Percentiles rank a stretch among this genome's conserved stretches.
Conservation (phyloP, 805 yeast genomes). For the Yarrowia sp. region DNA sequence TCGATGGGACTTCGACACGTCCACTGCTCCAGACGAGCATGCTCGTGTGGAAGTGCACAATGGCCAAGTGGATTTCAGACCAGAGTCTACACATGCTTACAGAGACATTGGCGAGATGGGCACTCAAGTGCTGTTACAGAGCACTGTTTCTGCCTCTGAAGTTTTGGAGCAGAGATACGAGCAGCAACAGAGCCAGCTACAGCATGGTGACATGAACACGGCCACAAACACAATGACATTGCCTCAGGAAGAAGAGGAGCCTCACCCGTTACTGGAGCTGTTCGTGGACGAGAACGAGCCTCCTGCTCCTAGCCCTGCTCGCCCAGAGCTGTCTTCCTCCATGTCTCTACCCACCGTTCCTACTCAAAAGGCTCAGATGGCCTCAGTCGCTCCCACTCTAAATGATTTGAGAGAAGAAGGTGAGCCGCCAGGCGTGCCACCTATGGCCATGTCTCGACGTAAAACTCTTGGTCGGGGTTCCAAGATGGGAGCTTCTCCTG, state of each 20-base stretch:
- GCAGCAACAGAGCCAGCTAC: neutral
- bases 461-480: conserved; percentile 15
- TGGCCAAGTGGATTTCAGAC: conserved; percentile 15
- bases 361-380: conserved; percentile 1
- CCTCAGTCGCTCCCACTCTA: neutral
- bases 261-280: conserved; percentile 65
- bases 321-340: conserved; percentile 18
- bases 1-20: conserved; percentile 81
- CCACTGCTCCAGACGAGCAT: neutral
- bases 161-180: neutral
- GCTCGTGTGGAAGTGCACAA: conserved; percentile 11
- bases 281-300: conserved; percentile 54
- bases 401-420: conserved; percentile 7
- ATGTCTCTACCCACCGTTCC: conserved; percentile 17
- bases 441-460: conserved; percentile 21
- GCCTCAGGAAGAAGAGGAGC: conserved; percentile 48
- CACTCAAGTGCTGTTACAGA: neutral
- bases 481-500: neutral
- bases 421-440: conserved; percentile 11
- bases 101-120: conserved; percentile 12
- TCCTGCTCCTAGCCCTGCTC: conserved; percentile 29
- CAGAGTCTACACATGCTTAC: neutral
- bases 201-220: neutral
- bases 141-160: conserved; percentile 13
- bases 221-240: conserved; percentile 14